Evolutionary conservation across 2,329 filamentous ascomycete genomes (phyloP).

Genomic region (Pseudogymnoascus destructans): DNA sequence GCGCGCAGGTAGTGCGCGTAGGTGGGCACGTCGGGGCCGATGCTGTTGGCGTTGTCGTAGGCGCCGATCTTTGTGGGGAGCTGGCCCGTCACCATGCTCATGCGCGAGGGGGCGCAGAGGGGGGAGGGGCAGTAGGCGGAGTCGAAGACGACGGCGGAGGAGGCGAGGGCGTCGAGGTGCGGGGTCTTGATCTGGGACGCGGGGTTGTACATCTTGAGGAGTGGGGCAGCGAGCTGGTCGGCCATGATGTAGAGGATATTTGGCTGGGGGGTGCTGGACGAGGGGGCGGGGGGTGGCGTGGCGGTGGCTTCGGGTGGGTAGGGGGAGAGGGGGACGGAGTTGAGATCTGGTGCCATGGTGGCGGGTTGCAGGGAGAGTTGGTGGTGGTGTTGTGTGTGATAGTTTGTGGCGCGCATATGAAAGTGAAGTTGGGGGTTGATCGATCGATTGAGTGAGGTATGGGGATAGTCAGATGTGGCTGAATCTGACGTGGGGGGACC

Average conservation of each 20-base stretch:
- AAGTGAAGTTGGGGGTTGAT: not conserved
- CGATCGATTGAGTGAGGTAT: not conserved
- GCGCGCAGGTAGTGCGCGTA: conserved; percentile 84
- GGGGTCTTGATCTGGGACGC: conserved; percentile 85
- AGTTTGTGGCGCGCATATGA: not conserved
- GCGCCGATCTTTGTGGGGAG: conserved; percentile 84
- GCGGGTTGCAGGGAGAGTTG: not conserved
- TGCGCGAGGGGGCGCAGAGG: conserved; percentile 81
- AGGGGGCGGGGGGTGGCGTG: conserved; percentile 21
- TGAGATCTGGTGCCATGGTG: conserved; percentile 59
- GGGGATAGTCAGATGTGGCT: not conserved
- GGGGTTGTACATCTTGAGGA: conserved; percentile 84
- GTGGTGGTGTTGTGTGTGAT: not conserved
- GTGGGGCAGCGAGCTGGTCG: conserved; percentile 81
- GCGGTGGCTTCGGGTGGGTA: conserved; percentile 20
- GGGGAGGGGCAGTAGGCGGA: conserved; percentile 91
- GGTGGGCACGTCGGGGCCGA: conserved; percentile 73
- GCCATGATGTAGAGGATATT: conserved; percentile 95
- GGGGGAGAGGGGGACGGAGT: conserved; percentile 51
- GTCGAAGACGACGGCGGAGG: conserved; percentile 76
- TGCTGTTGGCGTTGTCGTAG: conserved; percentile 81
- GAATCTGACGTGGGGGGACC: not conserved
- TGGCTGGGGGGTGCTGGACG: conserved; percentile 37
- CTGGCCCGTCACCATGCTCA: conserved; percentile 88
- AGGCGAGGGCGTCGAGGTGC: conserved; percentile 71